Evolutionary conservation across 2,329 filamentous ascomycete genomes (phyloP), one percentile per base, ranked within the genome.

Genomic region (Penicillium corylophilum): DNA sequence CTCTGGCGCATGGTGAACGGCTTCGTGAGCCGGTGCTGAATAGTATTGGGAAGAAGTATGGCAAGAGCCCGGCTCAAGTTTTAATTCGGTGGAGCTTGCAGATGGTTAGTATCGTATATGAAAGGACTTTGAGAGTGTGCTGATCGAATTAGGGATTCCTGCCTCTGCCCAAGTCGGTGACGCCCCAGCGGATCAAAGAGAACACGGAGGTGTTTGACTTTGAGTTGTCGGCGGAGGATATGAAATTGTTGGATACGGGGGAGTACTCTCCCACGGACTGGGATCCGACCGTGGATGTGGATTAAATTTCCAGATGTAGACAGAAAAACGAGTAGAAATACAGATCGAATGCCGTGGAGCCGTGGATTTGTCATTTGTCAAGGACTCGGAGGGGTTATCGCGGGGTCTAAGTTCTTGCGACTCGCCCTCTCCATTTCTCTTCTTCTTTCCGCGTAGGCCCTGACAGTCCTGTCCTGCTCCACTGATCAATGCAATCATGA

Each of bases 21-120:
- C 87, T 94, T 80, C 79, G 77, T 43, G 82, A 94, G 60, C 82
- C 83, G 0, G 80, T 76, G 2, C 81, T 94, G 57, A 70, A 79
- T 2, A 70, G 77, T 13, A 66, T 94, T 23, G 78, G 86, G 3
- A 78, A 81, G 63, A 87, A 88, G 67, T 89, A 94, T 70, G 71
- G 70, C 0, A 89, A 86, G 67, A 86, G 84, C 0, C 81, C 85
- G 1, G 88, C 85, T 3, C 89, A 94, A 70, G 73, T 95, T 31
- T 74, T 94, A 67, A 79, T 95, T 42, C 81, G 88, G 49, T 94
- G 89, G 89, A 86, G 83, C 48, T 71, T 93, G 57, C 89, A 94
- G 69, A 94, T 78, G 90, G 86, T 66, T 77, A 81, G 20, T 81
- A 76, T 52, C 76, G 77, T 64, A 15, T 50, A 49, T 10, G 23